A percentile compares a stretch with the other conserved stretches of the same genome.
phyloP scores from a whole-genome alignment of 2,329 filamentous ascomycete genomes.

The Fusarium palustre region DNA sequence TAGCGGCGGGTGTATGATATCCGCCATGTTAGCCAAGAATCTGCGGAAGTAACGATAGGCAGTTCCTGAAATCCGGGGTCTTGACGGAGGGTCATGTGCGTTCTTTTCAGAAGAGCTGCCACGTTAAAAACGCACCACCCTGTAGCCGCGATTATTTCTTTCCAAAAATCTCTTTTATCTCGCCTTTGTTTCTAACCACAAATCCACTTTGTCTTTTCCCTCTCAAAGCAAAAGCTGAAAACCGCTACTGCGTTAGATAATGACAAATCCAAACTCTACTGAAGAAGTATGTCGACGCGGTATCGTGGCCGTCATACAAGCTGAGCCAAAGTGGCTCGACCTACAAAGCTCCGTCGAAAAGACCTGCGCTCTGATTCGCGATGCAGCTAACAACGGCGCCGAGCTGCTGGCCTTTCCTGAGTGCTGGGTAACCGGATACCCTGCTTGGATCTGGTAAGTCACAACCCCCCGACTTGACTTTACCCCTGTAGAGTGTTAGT shows the following conservation, averaged over 20 bases:
- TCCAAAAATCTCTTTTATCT: no score
- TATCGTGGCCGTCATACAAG: conserved; percentile 36
- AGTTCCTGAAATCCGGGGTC: background rate
- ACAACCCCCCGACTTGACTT: background rate
- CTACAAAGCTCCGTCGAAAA: conserved; percentile 35
- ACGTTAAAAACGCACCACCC: no score
- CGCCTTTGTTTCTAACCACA: background rate
- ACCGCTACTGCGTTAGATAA: background rate
- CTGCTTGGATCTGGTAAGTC: conserved; percentile 17
- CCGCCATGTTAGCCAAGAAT: background rate
- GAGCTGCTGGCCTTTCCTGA: conserved; percentile 66
- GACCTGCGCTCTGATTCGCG: conserved; percentile 18
- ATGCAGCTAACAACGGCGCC: conserved; percentile 56
- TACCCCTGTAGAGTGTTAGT: background rate
- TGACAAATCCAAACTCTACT: background rate
- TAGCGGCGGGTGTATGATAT: conserved; percentile 2
- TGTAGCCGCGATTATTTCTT: no score
- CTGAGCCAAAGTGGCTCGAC: conserved; percentile 40
- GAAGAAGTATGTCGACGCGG: background rate
- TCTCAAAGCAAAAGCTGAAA: background rate
- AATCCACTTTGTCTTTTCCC: background rate
- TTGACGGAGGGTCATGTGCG: no score
- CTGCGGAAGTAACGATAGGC: background rate
- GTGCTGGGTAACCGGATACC: conserved; percentile 61
- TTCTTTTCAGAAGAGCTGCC: no score